phyloP scores from a whole-genome alignment of 2,329 filamentous ascomycete genomes.

The Penicillium sp. region DNA sequence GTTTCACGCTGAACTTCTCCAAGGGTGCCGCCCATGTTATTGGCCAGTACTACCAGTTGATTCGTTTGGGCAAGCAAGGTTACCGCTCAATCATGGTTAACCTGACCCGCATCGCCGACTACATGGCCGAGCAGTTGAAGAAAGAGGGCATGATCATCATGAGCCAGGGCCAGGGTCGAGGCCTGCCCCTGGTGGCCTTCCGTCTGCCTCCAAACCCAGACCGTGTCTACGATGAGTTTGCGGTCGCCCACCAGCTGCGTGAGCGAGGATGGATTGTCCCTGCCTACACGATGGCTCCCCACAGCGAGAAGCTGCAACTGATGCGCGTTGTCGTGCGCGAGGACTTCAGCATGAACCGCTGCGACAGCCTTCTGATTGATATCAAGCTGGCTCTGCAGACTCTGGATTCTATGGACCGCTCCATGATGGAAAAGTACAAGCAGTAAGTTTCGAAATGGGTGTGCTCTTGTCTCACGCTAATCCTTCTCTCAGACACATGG shows the following conservation, averaged over 20 bases:
- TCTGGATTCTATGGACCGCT: conserved; percentile 64
- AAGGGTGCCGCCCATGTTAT: conserved; percentile 94
- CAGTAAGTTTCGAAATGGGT: conserved; percentile 47
- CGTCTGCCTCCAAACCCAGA: conserved; percentile 61
- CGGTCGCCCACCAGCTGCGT: conserved; percentile 79
- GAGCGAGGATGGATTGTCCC: conserved; percentile 90
- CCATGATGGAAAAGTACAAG: conserved; percentile 67
- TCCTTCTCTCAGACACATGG: conserved; percentile 46
- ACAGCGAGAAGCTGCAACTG: conserved; percentile 81
- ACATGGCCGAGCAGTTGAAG: conserved; percentile 71
- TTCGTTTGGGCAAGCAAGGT: conserved; percentile 87
- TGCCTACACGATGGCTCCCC: conserved; percentile 94
- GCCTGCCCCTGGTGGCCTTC: conserved; percentile 88
- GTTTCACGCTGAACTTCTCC: conserved; percentile 96
- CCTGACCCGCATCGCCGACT: conserved; percentile 84
- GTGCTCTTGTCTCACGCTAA: neutral
- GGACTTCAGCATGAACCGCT: conserved; percentile 80
- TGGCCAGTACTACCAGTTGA: conserved; percentile 96
- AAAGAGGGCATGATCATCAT: conserved; percentile 82
- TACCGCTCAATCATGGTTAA: conserved; percentile 94
- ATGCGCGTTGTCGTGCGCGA: conserved; percentile 89
- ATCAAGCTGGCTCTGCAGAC: conserved; percentile 73
- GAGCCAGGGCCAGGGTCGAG: conserved; percentile 72
- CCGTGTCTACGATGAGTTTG: conserved; percentile 69
- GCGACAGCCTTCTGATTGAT: conserved; percentile 74